A percentile compares a stretch with the other conserved stretches of the same genome.
Evolutionary conservation across 2,329 filamentous ascomycete species (phyloP).

Genomic region (Colletotrichum lini): DNA sequence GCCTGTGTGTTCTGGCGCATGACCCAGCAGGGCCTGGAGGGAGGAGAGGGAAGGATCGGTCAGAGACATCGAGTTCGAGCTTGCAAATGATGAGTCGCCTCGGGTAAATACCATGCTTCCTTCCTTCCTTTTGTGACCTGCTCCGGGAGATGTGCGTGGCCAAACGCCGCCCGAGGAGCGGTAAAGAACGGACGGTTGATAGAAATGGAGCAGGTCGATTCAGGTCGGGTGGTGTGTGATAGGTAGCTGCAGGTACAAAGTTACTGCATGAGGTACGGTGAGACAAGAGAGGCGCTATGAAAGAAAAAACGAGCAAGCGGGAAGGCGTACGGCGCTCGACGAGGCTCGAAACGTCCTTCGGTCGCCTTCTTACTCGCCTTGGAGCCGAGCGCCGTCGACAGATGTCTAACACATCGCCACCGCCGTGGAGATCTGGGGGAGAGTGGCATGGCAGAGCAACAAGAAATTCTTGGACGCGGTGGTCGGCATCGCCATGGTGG

Average conservation of each 20-base stretch:
- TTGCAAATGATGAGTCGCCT: constrained; percentile 6
- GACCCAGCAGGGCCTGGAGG: constrained; percentile 3
- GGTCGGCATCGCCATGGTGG: neutral
- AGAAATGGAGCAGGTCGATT: neutral
- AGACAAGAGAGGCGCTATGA: constrained; percentile 9
- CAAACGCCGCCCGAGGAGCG: constrained; percentile 23
- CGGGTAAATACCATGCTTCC: neutral
- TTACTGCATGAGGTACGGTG: constrained; percentile 17
- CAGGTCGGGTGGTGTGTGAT: neutral
- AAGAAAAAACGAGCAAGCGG: neutral
- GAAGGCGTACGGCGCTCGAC: constrained; percentile 9
- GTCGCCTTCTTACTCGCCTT: constrained; percentile 13
- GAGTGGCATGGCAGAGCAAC: neutral
- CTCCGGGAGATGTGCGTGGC: neutral
- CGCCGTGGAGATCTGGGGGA: constrained; percentile 1
- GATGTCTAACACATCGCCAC: constrained; percentile 9
- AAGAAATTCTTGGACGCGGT: constrained; percentile 1
- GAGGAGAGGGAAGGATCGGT: constrained; percentile 9
- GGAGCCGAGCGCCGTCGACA: constrained; percentile 5
- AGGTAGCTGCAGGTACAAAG: constrained; percentile 38
- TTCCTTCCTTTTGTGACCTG: constrained; percentile 13
- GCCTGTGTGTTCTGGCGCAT: constrained; percentile 12
- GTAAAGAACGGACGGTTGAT: constrained; percentile 23
- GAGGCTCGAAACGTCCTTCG: constrained; percentile 25
- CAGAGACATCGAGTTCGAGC: constrained; percentile 10